Base-by-base conservation (phyloP, 2,329 filamentous ascomycete species). In the Clonostachys chloroleuca region DNA sequence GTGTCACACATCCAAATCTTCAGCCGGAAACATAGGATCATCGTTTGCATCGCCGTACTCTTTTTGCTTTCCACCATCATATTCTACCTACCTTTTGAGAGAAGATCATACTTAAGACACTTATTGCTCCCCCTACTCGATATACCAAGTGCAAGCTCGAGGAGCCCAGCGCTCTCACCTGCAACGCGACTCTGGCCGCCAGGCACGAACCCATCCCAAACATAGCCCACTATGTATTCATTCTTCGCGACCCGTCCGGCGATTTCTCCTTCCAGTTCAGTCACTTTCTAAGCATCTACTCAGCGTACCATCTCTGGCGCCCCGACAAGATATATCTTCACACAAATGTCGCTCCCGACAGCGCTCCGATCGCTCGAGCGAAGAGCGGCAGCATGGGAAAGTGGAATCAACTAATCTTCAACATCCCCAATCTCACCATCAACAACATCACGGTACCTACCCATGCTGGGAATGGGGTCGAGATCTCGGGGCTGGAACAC, bases 301-400 rank as follows among this genome's bases (percentile, higher is more conserved):
- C 56, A 0, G 51, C 54, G 1, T 53, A 51, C 46, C 35, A 49
- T 33, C 51, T 50, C 49, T 56, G 51, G 52, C 43, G 47, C 3
- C 60, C 59, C 2, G 46, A 52, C 7, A 44, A 24, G 17, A 59
- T 62, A 37, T 59, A 56, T 44, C 52, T 62, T 1, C 56, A 60
- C 48, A 63, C 58, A 35, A 59, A 63, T 40, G 56, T 52, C 10
- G 35, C 46, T 4, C 41, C 48, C 34, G 37, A 47, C 6, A 39
- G 53, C 66, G 66, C 16, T 77, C 78, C 47, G 6, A 45, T 54
- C 12, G 39, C 9, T 9, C 44, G 45, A 12, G 51, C 58, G 1
- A 46, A 46, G 37, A 30, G 35, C 5, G 52, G 49, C 4, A 24
- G 42, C 4, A 36, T 44, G 6, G 53, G 53, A 18, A 56, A 54